These are phyloP conservation scores for Sherardia arvensis DNA, from an alignment of 257 asterid species.

Conservation along the genomic window DNA sequence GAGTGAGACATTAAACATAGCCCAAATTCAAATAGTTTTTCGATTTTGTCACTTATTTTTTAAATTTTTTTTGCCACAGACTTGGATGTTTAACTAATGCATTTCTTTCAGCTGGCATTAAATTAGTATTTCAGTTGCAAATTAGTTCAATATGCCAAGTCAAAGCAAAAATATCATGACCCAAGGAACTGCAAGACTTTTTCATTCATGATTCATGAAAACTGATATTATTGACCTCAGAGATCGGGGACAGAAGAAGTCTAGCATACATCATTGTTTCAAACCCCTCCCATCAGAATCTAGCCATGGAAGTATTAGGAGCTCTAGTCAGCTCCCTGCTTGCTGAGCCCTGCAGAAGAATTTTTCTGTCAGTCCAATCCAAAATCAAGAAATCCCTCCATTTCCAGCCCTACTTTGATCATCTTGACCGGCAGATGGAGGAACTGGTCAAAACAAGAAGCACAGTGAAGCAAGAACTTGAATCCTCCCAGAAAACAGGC, in stretches of 20 bases:
- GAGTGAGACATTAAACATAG: too few relatives aligned
- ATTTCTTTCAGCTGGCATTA: too few relatives aligned
- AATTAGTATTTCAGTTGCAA: too few relatives aligned
- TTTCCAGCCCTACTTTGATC: neutral
- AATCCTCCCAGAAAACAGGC: neutral
- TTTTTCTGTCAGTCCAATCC: neutral
- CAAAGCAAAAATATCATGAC: neutral
- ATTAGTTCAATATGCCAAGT: neutral
- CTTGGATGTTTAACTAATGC: too few relatives aligned
- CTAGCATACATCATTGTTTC: neutral
- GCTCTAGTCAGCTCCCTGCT: constrained; percentile 6
- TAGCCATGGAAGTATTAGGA: constrained; percentile 15
- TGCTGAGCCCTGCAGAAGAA: constrained; percentile 8
- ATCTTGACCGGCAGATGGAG: constrained; percentile 3
- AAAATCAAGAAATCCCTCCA: neutral
- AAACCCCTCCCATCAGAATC: neutral
- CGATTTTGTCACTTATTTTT: too few relatives aligned
- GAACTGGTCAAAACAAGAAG: neutral
- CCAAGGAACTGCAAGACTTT: neutral
- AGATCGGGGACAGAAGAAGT: neutral
- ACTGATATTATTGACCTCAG: neutral
- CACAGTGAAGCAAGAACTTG: constrained; percentile 5
- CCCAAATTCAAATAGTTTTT: too few relatives aligned
- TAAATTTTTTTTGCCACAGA: too few relatives aligned
- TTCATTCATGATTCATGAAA: neutral